Conservation (phyloP, 2,329 filamentous ascomycete species). For the Diplodia scrobiculata region DNA sequence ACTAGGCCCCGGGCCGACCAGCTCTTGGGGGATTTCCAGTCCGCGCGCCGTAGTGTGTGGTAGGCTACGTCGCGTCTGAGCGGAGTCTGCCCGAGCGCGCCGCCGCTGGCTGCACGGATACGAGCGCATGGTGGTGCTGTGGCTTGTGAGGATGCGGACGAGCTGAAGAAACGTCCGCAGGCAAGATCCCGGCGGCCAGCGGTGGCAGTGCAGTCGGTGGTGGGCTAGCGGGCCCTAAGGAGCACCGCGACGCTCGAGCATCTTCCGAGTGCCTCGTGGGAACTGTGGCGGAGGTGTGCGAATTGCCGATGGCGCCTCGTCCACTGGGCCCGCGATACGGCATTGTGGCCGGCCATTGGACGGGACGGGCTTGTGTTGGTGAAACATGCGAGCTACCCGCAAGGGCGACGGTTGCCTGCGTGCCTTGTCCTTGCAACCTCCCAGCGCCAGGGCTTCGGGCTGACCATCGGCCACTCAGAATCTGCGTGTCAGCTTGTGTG, state of each 20-base stretch:
- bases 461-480: constrained; percentile 2
- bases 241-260: constrained; percentile 1
- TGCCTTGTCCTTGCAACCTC: neutral
- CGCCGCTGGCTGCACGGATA: constrained; percentile 15
- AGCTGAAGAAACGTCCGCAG: neutral
- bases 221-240: constrained; percentile 14
- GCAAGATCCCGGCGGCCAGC: constrained; percentile 7
- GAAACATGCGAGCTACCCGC: constrained; percentile 4
- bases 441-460: constrained; percentile 11
- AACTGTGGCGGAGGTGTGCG: neutral
- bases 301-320: neutral
- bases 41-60: constrained; percentile 10
- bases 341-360: neutral
- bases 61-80: neutral
- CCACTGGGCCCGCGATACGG: neutral
- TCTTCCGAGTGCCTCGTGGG: neutral
- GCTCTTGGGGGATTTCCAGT: constrained; percentile 25
- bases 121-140: constrained; percentile 12
- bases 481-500: constrained; percentile 9
- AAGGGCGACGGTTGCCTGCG: neutral
- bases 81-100: constrained; percentile 9
- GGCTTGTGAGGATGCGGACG: neutral
- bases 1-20: constrained; percentile 16
- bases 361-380: neutral
- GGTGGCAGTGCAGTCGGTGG: constrained; percentile 18